phyloP scores from a whole-genome alignment of 2,329 filamentous ascomycete species.

The Hirsutella minnesotensis region DNA sequence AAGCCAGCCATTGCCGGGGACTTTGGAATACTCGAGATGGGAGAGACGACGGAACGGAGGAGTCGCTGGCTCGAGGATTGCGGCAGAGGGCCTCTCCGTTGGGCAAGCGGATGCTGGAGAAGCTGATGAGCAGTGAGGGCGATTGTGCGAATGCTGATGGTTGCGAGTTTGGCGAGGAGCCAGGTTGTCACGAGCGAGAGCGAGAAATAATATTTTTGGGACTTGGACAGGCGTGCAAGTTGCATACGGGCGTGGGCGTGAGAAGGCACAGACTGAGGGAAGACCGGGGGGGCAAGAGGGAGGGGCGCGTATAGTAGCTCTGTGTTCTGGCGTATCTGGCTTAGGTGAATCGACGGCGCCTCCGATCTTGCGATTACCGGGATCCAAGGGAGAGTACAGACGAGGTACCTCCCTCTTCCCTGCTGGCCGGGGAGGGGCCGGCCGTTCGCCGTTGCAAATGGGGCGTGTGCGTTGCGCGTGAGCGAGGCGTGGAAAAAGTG shows the following conservation, averaged over 20 bases:
- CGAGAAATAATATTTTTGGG: slow-evolving; percentile 30
- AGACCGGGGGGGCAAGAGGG: slow-evolving; percentile 4
- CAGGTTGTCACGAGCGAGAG: slow-evolving; percentile 12
- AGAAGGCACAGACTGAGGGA: slow-evolving; percentile 5
- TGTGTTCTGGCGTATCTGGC: slow-evolving; percentile 11
- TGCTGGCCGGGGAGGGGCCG: not conserved
- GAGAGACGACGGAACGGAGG: slow-evolving; percentile 19
- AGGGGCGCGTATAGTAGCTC: slow-evolving; percentile 14
- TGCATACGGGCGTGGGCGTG: slow-evolving; percentile 7
- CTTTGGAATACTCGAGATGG: slow-evolving; percentile 18
- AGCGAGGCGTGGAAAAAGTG: no score
- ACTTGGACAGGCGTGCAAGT: slow-evolving; percentile 6
- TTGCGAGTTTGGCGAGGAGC: slow-evolving; percentile 5
- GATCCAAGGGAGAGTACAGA: slow-evolving; percentile 5
- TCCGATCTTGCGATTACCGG: slow-evolving; percentile 19
- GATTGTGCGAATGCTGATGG: slow-evolving; percentile 1
- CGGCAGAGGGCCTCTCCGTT: slow-evolving; percentile 7
- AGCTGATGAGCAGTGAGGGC: not conserved
- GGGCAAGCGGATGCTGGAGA: slow-evolving; percentile 3
- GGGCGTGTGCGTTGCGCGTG: no score
- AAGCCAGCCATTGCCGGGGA: slow-evolving; percentile 46
- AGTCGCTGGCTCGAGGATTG: slow-evolving; percentile 15
- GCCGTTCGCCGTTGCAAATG: not conserved
- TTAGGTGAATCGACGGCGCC: slow-evolving; percentile 16
- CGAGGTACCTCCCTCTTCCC: not conserved